Evolutionary conservation across 495 filamentous ascomycete species (phyloP), one percentile per base, ranked within the genome.

Genomic region (Tuber microsphaerosporum): DNA sequence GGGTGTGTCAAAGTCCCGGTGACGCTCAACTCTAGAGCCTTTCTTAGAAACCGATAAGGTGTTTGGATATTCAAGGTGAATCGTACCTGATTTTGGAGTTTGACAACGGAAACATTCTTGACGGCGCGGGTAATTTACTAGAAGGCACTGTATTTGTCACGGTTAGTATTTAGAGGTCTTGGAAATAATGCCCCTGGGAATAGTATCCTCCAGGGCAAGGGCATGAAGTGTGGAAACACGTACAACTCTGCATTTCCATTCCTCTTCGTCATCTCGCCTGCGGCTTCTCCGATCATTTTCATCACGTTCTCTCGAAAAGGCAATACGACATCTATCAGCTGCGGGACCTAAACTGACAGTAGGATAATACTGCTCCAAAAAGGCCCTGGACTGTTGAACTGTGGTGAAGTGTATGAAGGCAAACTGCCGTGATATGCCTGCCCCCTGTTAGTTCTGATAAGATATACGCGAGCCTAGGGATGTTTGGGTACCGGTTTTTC

Each of bases 201-300:
- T 14, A 69, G 56, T 7, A 43, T 20, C 34, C 65, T 10, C 9
- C 68, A n/a, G 37, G 65, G 68, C 70, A 34, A 26, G 71, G n/a
- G 14, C 16, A 26, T 34, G 56, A 65, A 14, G 10, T 65, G n/a
- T 5, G 56, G 56, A 65, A 65, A 65, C 73, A 85, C 87, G 78
- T 81, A 94, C 92, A 80, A 88, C 88, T 73, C 88, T 85, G 79
- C 93, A 96, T 22, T 86, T 90, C 93, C 93, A 96, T 79, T 93
- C 91, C 41, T 90, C 90, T 37, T 90, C 91, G 0, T 87, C 44
- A 82, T 81, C 37, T 86, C 87, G 75, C 84, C 84, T 75, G 86
- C 83, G 74, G 89, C 88, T 65, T 88, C 88, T 77, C 88, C 86
- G 75, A 75, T 89, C 89, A 22, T 88, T 87, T 73, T 86, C 87